phyloP scores from a whole-genome alignment of 2,329 filamentous ascomycete species.

The Neonectria sp. region DNA sequence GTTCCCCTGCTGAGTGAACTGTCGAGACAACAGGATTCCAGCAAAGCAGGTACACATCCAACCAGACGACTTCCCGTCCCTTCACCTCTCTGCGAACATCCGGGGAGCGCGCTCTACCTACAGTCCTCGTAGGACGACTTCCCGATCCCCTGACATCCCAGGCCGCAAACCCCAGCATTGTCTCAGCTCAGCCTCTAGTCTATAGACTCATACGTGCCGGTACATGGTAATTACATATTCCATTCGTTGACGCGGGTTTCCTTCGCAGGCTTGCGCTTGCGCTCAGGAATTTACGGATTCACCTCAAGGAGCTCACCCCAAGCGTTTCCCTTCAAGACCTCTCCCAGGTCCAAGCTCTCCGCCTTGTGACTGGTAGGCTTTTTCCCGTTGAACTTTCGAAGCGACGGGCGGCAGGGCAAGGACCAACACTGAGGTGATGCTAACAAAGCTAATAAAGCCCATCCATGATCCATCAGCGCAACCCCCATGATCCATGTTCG shows the following conservation, averaged over 20 bases:
- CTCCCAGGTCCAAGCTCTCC: constrained; percentile 8
- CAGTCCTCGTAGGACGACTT: background rate
- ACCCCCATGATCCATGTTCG: constrained; percentile 18
- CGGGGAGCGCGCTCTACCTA: background rate
- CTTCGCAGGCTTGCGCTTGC: constrained; percentile 18
- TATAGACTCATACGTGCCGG: background rate
- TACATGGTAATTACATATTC: constrained; percentile 1
- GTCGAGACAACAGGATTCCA: constrained; percentile 17
- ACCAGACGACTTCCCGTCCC: background rate
- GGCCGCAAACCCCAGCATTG: constrained; percentile 11
- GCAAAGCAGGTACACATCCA: background rate
- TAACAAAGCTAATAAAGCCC: background rate
- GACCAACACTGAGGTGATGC: background rate
- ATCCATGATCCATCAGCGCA: constrained; percentile 15
- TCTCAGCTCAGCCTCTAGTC: constrained; percentile 6
- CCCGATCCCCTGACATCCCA: background rate
- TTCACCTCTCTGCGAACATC: background rate
- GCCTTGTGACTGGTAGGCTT: constrained; percentile 12
- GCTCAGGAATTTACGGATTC: constrained; percentile 6
- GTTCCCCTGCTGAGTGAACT: background rate
- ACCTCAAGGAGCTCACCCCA: background rate
- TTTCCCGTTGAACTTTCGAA: constrained; percentile 5
- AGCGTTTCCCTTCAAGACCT: constrained; percentile 15
- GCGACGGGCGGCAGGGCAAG: background rate
- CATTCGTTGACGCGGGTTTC: constrained; percentile 15